These are phyloP conservation scores for Lippia alba DNA, from an alignment of 305 asterid species.

Conservation along the genomic window DNA sequence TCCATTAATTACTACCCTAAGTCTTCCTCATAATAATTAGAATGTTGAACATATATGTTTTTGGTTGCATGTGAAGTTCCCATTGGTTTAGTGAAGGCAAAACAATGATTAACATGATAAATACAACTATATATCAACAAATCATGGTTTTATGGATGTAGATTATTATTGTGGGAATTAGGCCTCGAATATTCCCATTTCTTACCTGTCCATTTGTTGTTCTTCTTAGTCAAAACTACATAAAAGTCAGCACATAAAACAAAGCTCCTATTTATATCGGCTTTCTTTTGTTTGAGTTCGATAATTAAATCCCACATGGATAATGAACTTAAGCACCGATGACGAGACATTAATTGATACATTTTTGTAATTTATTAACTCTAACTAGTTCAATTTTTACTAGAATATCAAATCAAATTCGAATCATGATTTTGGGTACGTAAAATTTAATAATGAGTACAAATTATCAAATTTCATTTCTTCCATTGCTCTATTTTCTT, in stretches of 20 bases:
- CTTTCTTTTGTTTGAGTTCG: slow-evolving; percentile 3
- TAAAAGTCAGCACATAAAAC: slow-evolving; percentile 26
- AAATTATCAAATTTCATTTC: too few relatives aligned
- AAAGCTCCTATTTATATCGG: slow-evolving; percentile 1
- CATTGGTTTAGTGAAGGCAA: slow-evolving; percentile 28
- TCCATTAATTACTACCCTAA: background rate
- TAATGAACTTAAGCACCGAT: too few relatives aligned
- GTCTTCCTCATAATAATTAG: background rate
- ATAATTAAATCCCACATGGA: background rate
- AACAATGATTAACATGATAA: slow-evolving; percentile 6
- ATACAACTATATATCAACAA: background rate
- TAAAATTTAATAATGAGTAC: too few relatives aligned
- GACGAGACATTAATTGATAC: too few relatives aligned
- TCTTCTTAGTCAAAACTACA: slow-evolving; percentile 28
- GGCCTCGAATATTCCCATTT: slow-evolving; percentile 29
- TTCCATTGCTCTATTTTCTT: too few relatives aligned
- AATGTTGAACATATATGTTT: background rate
- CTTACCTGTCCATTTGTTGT: slow-evolving; percentile 18
- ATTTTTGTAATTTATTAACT: too few relatives aligned
- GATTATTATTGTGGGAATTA: background rate
- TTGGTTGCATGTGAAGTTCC: slow-evolving; percentile 14
- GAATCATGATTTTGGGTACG: too few relatives aligned
- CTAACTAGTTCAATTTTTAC: too few relatives aligned
- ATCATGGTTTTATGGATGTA: background rate
- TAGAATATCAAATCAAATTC: too few relatives aligned